Percentiles rank a stretch among this genome's conserved stretches.
Conservation (phyloP, 495 filamentous ascomycete species). For the Penicillium cataractarum region DNA sequence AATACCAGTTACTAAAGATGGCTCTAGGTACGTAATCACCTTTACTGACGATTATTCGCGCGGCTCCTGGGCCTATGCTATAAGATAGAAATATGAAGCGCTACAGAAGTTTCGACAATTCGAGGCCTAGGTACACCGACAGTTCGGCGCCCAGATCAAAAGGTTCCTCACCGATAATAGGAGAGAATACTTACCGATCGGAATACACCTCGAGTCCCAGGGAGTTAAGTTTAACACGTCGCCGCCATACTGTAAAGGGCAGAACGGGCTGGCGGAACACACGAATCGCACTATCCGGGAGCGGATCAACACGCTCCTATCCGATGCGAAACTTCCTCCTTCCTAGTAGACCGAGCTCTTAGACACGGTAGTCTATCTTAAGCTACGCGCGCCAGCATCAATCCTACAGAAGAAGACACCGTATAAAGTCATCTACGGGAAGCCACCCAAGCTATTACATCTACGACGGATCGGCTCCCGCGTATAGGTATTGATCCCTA, state of each 20-base stretch:
- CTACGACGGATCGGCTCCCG: neutral
- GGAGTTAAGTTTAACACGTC: too few species aligned
- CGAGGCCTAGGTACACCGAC: neutral
- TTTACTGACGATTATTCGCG: slow-evolving; percentile 15
- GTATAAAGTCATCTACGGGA: neutral
- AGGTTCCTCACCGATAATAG: neutral
- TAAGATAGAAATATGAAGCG: neutral
- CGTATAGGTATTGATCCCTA: neutral
- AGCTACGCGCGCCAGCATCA: neutral
- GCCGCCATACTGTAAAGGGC: too few species aligned
- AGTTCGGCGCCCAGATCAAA: neutral
- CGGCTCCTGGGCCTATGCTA: slow-evolving; percentile 3
- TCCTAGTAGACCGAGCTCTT: too few species aligned
- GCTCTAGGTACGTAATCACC: slow-evolving; percentile 18
- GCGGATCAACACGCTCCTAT: too few species aligned
- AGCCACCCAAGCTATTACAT: neutral
- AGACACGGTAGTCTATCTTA: too few species aligned
- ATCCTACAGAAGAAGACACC: too few species aligned
- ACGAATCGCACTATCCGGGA: too few species aligned
- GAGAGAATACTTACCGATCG: neutral
- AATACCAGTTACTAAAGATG: slow-evolving; percentile 12
- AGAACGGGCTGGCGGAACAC: too few species aligned
- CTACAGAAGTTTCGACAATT: neutral
- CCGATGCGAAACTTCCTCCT: too few species aligned
- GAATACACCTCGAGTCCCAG: too few species aligned